Conservation (phyloP, 768 basidiomycete species). For the Tylopilus vinaceipallidus region DNA sequence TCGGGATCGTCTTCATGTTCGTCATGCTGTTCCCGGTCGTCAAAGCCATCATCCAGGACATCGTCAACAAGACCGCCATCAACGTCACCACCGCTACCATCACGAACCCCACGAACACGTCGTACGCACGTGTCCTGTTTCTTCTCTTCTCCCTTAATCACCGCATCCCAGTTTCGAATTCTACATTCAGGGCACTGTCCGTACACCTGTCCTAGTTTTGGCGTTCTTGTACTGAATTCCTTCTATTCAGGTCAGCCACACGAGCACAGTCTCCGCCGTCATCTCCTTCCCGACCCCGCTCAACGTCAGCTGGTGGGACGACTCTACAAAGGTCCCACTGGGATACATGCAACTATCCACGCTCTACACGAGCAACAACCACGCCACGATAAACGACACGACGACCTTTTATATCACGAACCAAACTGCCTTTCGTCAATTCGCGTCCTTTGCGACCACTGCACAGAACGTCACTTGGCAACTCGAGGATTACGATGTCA, state of each 20-base stretch:
- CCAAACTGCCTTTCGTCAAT: conserved; percentile 55
- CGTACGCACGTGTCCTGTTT: conserved; percentile 39
- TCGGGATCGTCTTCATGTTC: conserved; percentile 64
- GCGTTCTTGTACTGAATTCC: neutral
- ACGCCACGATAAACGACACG: conserved; percentile 60
- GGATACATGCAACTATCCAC: conserved; percentile 51
- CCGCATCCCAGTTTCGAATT: conserved; percentile 47
- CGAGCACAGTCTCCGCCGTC: conserved; percentile 60
- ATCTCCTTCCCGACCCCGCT: conserved; percentile 61
- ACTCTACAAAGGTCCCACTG: conserved; percentile 44
- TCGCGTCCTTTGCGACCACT: conserved; percentile 62
- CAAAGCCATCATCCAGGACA: conserved; percentile 60
- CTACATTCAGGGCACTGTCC: conserved; percentile 51
- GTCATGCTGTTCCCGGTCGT: conserved; percentile 68
- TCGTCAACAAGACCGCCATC: conserved; percentile 55
- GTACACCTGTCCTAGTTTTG: conserved; percentile 4
- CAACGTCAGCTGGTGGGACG: conserved; percentile 58
- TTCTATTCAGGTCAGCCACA: conserved; percentile 53
- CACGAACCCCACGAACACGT: conserved; percentile 49
- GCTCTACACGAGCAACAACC: conserved; percentile 50
- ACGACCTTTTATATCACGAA: conserved; percentile 57
- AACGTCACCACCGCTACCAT: conserved; percentile 54
- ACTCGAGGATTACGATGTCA: conserved; percentile 50
- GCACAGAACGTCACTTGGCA: conserved; percentile 67
- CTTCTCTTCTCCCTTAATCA: conserved; percentile 6